Evolutionary conservation across 2,329 filamentous ascomycete genomes (phyloP).

Genomic region (Hypoxylon sp.): DNA sequence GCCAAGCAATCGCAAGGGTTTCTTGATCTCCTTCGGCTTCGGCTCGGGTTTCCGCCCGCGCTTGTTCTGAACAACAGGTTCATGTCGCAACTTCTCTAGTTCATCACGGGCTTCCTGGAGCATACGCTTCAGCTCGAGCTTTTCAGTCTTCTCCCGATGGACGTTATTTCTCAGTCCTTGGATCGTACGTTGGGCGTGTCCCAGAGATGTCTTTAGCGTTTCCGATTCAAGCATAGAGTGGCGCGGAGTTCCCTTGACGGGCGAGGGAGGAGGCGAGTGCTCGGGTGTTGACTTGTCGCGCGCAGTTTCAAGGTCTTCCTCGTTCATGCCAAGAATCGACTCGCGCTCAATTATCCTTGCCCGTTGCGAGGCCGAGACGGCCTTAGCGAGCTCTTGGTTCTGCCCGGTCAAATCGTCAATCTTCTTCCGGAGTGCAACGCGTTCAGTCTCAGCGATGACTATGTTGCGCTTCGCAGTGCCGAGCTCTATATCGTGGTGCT

Average conservation of each 20-base stretch:
- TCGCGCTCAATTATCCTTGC: slow-evolving; percentile 75
- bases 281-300: slow-evolving; percentile 82
- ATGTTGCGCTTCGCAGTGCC: slow-evolving; percentile 85
- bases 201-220: slow-evolving; percentile 92
- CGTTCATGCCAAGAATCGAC: slow-evolving; percentile 67
- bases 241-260: slow-evolving; percentile 89
- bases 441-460: slow-evolving; percentile 81
- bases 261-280: slow-evolving; percentile 89
- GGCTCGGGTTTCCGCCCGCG: slow-evolving; percentile 73
- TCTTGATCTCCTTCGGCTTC: slow-evolving; percentile 79
- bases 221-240: slow-evolving; percentile 95
- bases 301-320: slow-evolving; percentile 74
- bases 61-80: slow-evolving; percentile 64
- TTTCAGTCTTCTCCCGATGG: slow-evolving; percentile 98
- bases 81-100: slow-evolving; percentile 77
- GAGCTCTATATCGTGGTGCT: slow-evolving; percentile 90
- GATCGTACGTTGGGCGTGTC: slow-evolving; percentile 96
- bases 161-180: slow-evolving; percentile 95
- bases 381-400: slow-evolving; percentile 90
- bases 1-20: slow-evolving; percentile 82
- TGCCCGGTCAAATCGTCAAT: slow-evolving; percentile 89
- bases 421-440: slow-evolving; percentile 81
- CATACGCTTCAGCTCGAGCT: slow-evolving; percentile 94
- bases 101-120: slow-evolving; percentile 96
- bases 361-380: slow-evolving; percentile 77